Percentiles rank a stretch among this genome's conserved stretches.
Conservation (phyloP, 805 yeast species). For the Metschnikowia cubensis region DNA sequence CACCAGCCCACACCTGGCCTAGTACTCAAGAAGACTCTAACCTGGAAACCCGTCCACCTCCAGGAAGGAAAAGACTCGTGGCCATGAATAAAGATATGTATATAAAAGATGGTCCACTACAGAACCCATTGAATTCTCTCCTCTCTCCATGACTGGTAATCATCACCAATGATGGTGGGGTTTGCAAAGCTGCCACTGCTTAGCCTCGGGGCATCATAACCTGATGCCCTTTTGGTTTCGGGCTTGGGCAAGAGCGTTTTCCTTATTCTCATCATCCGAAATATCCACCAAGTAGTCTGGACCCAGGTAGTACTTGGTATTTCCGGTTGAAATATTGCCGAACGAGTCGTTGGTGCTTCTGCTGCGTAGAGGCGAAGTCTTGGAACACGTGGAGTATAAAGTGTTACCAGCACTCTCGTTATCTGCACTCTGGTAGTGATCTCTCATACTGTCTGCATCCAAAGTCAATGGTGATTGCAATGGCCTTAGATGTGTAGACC, state of each 20-base stretch:
- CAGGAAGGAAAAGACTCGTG: too few species aligned
- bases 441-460: neutral
- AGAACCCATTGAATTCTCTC: too few species aligned
- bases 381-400: conserved; percentile 17
- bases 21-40: too few species aligned
- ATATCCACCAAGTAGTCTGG: neutral
- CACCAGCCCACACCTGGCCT: too few species aligned
- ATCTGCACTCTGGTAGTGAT: neutral
- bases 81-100: too few species aligned
- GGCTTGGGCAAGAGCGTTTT: conserved; percentile 8
- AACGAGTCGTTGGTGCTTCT: neutral
- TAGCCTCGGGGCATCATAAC: conserved; percentile 2
- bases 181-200: conserved; percentile 30
- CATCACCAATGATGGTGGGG: conserved; percentile 39
- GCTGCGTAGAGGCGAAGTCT: conserved; percentile 14
- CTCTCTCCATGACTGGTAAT: conserved; percentile 38
- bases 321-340: neutral
- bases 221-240: conserved; percentile 7
- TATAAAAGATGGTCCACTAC: too few species aligned
- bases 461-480: conserved; percentile 6
- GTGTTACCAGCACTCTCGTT: conserved; percentile 11
- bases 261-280: conserved; percentile 12
- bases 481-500: conserved; percentile 6
- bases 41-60: too few species aligned
- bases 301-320: neutral